These are phyloP conservation scores for Celoporthe dispersa DNA, from an alignment of 2,329 filamentous ascomycete genomes.

Conservation along the genomic window DNA sequence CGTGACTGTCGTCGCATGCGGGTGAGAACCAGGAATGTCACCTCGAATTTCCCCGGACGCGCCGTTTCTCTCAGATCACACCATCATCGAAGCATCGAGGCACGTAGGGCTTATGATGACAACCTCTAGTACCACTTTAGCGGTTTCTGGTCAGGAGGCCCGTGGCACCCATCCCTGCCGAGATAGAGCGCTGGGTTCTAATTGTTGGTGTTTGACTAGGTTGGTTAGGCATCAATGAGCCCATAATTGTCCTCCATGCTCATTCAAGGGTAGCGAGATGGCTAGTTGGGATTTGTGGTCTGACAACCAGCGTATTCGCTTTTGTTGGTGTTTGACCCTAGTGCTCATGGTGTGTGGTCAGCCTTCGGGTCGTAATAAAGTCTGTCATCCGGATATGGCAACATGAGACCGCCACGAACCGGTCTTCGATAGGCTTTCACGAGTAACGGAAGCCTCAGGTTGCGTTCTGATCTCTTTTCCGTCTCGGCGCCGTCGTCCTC, in stretches of 20 bases:
- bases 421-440: not conserved
- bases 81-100: not conserved
- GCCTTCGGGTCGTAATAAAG: not conserved
- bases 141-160: not conserved
- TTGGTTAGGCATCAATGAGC: not conserved
- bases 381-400: not conserved
- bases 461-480: not conserved
- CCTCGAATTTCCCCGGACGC: conserved; percentile 12
- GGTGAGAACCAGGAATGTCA: conserved; percentile 14
- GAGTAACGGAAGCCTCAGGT: not conserved
- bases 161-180: not conserved
- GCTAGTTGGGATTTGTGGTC: not conserved
- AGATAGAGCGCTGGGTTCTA: not conserved
- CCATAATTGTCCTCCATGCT: not conserved
- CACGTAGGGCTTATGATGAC: not conserved
- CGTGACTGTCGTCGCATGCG: conserved; percentile 24
- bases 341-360: not conserved
- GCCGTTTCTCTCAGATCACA: not conserved
- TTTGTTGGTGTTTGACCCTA: not conserved
- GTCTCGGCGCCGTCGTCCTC: not conserved
- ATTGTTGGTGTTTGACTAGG: not conserved
- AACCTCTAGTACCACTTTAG: not conserved
- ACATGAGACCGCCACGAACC: not conserved
- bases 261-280: not conserved
- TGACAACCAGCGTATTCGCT: not conserved